Base-by-base conservation (phyloP, 2,329 filamentous ascomycete species). In the Colletotrichum spinosum region DNA sequence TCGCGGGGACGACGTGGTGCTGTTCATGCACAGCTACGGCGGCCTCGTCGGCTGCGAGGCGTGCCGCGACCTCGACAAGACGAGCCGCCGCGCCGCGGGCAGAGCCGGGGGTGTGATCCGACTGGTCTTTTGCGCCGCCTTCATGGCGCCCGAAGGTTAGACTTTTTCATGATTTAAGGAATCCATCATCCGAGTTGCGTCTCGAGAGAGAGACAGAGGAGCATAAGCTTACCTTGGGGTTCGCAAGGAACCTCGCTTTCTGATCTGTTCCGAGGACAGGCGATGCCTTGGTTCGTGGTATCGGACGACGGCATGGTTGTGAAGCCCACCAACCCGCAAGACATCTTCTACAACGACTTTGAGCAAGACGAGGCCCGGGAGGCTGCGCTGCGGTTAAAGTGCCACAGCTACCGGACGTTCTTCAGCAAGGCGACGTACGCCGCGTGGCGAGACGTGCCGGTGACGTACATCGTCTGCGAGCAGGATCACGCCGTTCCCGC, bases 1-100 rank as follows among this genome's bases (percentile, higher is more conserved):
- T 8, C 55, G 53, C 1, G 74, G 74, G 1, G 77, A 78, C 33
- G 75, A 81, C 33, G 75, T 81, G 6, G 65, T 81, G 0, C 67
- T 81, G 6, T 44, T 80, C 13, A 71, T 72, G 11, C 80, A 82
- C 55, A 79, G 76, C 15, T 82, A 80, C 69, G 75, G 77, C 2
- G 78, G 78, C 9, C 70, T 78, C 0, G 67, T 77, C 0, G 74
- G 72, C 2, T 72, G 71, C 6, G 75, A 77, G 58, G 75, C 74
- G 1, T 61, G 77, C 2, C 70, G 70, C 3, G 76, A 74, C 0
- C 58, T 77, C 2, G 69, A 70, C 10, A 75, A 76, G 57, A 69
- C 68, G 44, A 71, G 74, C 52, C 67, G 78, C 8, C 67, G 70
- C 46, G 59, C 51, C 5, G 56, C 68, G 3, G 75, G 76, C 0